Evolutionary conservation across 1,284 basidiomycete genomes (phyloP), one percentile per base, ranked within the genome.

Genomic region (Cutaneotrichosporon sp.): DNA sequence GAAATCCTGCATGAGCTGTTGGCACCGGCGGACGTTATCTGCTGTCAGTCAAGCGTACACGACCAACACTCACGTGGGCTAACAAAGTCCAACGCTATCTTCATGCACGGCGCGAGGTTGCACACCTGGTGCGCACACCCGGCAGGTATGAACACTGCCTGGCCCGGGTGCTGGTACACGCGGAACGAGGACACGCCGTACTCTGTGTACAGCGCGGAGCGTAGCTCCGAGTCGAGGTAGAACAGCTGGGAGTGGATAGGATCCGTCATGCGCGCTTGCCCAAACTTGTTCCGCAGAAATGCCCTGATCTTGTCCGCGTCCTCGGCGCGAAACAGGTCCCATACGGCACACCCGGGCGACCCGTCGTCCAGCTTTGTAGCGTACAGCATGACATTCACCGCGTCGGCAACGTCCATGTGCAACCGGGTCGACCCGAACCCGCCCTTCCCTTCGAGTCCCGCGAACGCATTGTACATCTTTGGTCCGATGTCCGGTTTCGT

Each of bases 341-440:
- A 97, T 0, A 85, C 87, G 0, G 93, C 93, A 59, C 83, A 86
- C 1, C 92, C 92, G 1, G 82, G 80, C 13, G 78, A 74, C 8
- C 85, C 86, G 59, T 87, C 82, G 0, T 80, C 77, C 4, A 80
- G 80, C 1, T 73, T 64, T 7, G 84, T 78, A 8, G 89, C 81
- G 69, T 84, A 84, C 9, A 88, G 81, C 87, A 97, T 90, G 62
- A 96, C 82, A 72, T 97, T 97, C 58, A 96, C 77, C 1, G 90
- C 91, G 66, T 97, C 92, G 0, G 92, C 90, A 80, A 94, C 90
- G 73, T 97, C 92, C 90, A 94, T 93, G 69, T 97, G 92, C 49
- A 97, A 72, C 44, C 90, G 79, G 3, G 93, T 97, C 51, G 67
- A 66, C 14, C 67, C 67, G 38, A 56, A 54, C 3, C 67, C 66